Percentiles rank a stretch among this genome's conserved stretches.
Evolutionary conservation across 179 eudicot species (phyloP).

Genomic region (Sideroxylon spinosum): DNA sequence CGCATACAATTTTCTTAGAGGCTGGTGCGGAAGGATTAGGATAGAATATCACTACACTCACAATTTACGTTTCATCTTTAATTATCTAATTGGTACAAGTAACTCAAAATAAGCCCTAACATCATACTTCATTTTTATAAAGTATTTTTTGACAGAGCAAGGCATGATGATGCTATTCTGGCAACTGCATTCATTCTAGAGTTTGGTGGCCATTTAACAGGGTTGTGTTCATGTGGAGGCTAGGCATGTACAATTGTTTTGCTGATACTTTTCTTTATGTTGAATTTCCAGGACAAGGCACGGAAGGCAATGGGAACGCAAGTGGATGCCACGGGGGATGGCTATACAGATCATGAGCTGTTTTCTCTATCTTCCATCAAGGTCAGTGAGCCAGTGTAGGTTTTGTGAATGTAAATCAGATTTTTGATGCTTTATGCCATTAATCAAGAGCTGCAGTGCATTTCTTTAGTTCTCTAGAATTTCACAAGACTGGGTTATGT

Average conservation of each 20-base stretch:
- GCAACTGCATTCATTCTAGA: neutral
- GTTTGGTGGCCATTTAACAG: neutral
- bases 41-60: neutral
- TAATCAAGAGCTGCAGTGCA: too few relatives aligned
- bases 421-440: too few relatives aligned
- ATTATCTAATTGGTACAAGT: neutral
- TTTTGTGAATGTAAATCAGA: too few relatives aligned
- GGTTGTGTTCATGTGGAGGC: neutral
- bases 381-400: constrained; percentile 33
- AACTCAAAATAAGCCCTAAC: neutral
- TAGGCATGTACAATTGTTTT: neutral
- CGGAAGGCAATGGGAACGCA: constrained; percentile 78
- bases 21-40: neutral
- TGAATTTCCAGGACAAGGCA: constrained; percentile 72
- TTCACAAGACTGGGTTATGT: too few relatives aligned
- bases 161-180: neutral
- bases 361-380: constrained; percentile 78
- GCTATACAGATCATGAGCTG: constrained; percentile 67
- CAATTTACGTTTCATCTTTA: neutral
- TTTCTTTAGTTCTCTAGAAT: too few relatives aligned
- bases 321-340: constrained; percentile 72
- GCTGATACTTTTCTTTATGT: neutral
- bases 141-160: neutral
- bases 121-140: neutral
- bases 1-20: too few relatives aligned